Percentiles rank a stretch among this genome's conserved stretches.
Conservation (phyloP, 1,284 basidiomycete species). For the Coriolopsis trogii region DNA sequence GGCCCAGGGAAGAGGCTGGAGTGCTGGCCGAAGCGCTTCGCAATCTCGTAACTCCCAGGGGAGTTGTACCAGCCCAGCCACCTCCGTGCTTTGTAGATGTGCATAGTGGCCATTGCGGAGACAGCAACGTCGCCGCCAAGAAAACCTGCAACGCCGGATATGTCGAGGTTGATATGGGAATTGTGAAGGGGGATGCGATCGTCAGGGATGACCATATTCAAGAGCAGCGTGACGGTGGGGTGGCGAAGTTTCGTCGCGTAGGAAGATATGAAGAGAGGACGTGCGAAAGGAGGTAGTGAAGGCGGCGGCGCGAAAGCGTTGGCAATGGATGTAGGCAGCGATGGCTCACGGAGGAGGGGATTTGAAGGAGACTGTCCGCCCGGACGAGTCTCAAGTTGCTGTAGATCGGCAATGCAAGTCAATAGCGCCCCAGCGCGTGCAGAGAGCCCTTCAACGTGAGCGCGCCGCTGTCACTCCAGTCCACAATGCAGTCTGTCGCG, state of each 20-base stretch:
- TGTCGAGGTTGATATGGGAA: slow-evolving; percentile 11
- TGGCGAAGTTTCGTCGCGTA: too few relatives aligned
- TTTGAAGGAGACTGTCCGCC: too few relatives aligned
- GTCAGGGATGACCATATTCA: slow-evolving; percentile 3
- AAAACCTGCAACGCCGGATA: slow-evolving; percentile 17
- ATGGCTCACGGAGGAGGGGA: too few relatives aligned
- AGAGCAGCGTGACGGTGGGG: not conserved
- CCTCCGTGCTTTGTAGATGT: slow-evolving; percentile 11
- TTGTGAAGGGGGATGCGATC: not conserved
- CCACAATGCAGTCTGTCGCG: too few relatives aligned
- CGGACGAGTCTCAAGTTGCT: too few relatives aligned
- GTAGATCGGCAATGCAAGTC: too few relatives aligned
- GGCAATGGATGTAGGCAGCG: too few relatives aligned
- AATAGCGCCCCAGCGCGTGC: too few relatives aligned
- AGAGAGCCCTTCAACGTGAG: too few relatives aligned
- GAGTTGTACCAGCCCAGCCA: slow-evolving; percentile 18
- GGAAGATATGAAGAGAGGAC: not conserved
- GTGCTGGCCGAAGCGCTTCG: slow-evolving; percentile 15
- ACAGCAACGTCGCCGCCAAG: slow-evolving; percentile 17
- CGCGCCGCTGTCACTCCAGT: too few relatives aligned
- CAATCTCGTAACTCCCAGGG: slow-evolving; percentile 15
- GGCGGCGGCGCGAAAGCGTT: too few relatives aligned
- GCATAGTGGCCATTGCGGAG: slow-evolving; percentile 14
- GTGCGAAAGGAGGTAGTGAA: not conserved
- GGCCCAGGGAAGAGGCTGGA: slow-evolving; percentile 18